Conservation (phyloP, 2,329 filamentous ascomycete species). For the Chrysoporthe puriensis region DNA sequence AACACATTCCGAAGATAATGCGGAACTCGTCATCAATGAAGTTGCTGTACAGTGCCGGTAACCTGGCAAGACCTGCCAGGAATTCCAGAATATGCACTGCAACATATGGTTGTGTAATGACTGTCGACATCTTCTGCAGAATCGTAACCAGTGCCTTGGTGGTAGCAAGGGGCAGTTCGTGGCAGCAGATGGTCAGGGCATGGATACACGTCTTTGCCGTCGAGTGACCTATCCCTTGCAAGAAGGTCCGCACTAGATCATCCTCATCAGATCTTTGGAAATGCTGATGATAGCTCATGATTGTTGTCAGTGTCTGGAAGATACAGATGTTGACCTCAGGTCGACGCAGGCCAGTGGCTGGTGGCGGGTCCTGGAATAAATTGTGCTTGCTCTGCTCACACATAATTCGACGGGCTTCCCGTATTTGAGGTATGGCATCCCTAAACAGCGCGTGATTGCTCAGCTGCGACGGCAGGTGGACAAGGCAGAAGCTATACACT, state of each 20-base stretch:
- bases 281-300: conserved; percentile 86
- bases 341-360: conserved; percentile 77
- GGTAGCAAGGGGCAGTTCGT: conserved; percentile 86
- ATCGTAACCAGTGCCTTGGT: conserved; percentile 85
- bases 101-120: conserved; percentile 90
- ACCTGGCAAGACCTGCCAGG: conserved; percentile 81
- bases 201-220: conserved; percentile 94
- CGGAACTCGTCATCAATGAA: conserved; percentile 91
- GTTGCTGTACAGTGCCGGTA: conserved; percentile 84
- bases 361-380: conserved; percentile 79
- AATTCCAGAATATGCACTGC: conserved; percentile 97
- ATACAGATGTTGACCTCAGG: conserved; percentile 88
- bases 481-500: conserved; percentile 86
- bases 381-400: conserved; percentile 83
- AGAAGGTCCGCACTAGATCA: conserved; percentile 84
- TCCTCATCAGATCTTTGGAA: conserved; percentile 87
- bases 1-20: conserved; percentile 92
- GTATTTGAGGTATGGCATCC: conserved; percentile 73
- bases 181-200: conserved; percentile 90
- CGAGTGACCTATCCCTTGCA: conserved; percentile 83
- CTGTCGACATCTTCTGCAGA: conserved; percentile 90
- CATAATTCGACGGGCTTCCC: conserved; percentile 72
- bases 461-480: conserved; percentile 84
- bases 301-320: conserved; percentile 82
- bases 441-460: conserved; percentile 87